Base-by-base conservation (phyloP, 2,329 filamentous ascomycete species). In the Pezicula rhizophila region DNA sequence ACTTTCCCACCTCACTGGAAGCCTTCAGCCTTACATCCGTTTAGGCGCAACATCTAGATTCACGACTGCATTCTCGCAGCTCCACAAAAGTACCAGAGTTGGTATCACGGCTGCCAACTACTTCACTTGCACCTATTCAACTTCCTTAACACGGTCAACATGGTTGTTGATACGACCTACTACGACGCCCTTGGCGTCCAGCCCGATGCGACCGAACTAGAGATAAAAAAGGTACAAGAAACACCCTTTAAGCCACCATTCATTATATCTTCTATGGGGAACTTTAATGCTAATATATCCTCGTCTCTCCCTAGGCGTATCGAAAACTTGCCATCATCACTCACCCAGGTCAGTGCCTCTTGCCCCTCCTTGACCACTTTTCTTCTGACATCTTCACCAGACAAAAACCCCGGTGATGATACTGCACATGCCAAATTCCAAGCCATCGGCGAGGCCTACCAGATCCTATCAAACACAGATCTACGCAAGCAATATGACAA, bases 401-500 rank as follows among this genome's bases (percentile, higher is more conserved):
- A 99, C 74, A 99, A 99, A 76, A 99, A 99, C 70, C 93, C 92
- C 50, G 89, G 91, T 63, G 93, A 99, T 67, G 91, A 93, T 57
- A 89, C 86, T 20, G 93, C 93, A 34, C 89, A 96, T 71, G 87
- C 84, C 64, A 92, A 91, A 68, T 99, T 99, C 71, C 93, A 99
- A 73, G 83, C 81, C 51, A 91, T 95, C 62, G 81, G 81, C 60
- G 81, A 85, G 64, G 82, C 82, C 41, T 85, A 85, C 65, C 81
- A 85, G 70, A 87, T 99, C 45, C 82, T 99, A 55, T 93, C 87
- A 64, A 87, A 96, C 66, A 77, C 84, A 57, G 86, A 95, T 51
- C 78, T 97, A 54, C 85, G 93, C 62, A 88, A 86, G 62, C 85
- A 89, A 64, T 99, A 99, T 74, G 93, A 99, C 71, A 95, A 96